These are phyloP conservation scores for Geranium rotundifolium DNA, from an alignment of 345 rosid genomes.

Conservation along the genomic window DNA sequence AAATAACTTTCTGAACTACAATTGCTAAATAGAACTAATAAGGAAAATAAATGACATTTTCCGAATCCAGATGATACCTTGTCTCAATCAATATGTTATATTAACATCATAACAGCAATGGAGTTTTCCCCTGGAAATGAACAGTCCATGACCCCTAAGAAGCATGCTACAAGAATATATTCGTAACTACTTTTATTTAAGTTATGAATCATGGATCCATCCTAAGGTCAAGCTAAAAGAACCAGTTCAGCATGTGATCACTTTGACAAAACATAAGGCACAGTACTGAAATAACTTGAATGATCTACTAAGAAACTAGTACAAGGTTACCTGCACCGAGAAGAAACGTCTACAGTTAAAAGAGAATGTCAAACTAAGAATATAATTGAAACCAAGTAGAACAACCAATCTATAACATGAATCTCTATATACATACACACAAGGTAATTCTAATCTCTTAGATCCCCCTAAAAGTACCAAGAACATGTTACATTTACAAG, in stretches of 20 bases:
- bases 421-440: slow-evolving; percentile 42
- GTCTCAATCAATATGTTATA: slow-evolving; percentile 40
- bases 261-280: slow-evolving; percentile 10
- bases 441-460: slow-evolving; percentile 15
- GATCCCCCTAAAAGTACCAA: slow-evolving; percentile 33
- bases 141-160: slow-evolving; percentile 39
- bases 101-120: slow-evolving; percentile 45
- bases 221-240: not conserved
- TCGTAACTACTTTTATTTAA: not conserved
- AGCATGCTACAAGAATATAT: slow-evolving; percentile 16
- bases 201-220: not conserved
- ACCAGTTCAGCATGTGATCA: slow-evolving; percentile 14
- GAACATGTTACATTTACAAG: slow-evolving; percentile 74
- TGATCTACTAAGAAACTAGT: slow-evolving; percentile 19
- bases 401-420: slow-evolving; percentile 14
- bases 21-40: not conserved
- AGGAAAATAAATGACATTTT: slow-evolving; percentile 18
- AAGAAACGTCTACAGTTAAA: slow-evolving; percentile 30
- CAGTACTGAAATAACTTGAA: slow-evolving; percentile 12
- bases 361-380: slow-evolving; percentile 25
- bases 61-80: slow-evolving; percentile 25
- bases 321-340: slow-evolving; percentile 38
- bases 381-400: slow-evolving; percentile 20
- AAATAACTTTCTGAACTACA: slow-evolving; percentile 13
- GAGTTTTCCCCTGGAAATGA: slow-evolving; percentile 56